These are phyloP conservation scores for Candida anglica DNA, from an alignment of 805 yeast species.

Conservation along the genomic window DNA sequence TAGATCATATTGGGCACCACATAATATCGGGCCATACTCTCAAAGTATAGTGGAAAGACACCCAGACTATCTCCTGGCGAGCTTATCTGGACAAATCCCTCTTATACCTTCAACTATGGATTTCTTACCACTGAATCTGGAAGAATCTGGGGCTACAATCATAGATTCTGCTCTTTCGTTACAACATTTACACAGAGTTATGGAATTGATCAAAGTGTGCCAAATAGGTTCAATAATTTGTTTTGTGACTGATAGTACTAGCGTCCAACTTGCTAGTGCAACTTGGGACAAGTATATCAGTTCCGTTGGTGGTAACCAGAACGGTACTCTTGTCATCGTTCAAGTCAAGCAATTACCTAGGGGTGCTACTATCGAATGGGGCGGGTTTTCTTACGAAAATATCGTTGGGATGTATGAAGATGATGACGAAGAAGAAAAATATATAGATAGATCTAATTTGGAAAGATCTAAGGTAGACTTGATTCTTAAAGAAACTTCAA, in stretches of 20 bases:
- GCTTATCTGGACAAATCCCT: conserved; percentile 89
- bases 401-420: conserved; percentile 33
- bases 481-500: background rate
- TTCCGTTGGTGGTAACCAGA: conserved; percentile 12
- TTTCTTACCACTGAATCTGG: background rate
- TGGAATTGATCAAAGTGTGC: conserved; percentile 45
- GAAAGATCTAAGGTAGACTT: background rate
- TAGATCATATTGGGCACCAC: conserved; percentile 96
- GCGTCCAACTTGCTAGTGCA: conserved; percentile 25
- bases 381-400: conserved; percentile 52
- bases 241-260: conserved; percentile 39
- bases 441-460: background rate
- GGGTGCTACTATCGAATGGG: conserved; percentile 70
- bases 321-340: conserved; percentile 43
- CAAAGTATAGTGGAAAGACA: conserved; percentile 59
- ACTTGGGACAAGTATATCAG: conserved; percentile 45
- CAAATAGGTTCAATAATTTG: conserved; percentile 50
- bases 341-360: conserved; percentile 59
- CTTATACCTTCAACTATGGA: conserved; percentile 68
- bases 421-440: conserved; percentile 31
- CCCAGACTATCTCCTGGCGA: conserved; percentile 42
- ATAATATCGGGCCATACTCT: conserved; percentile 96
- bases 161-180: conserved; percentile 50
- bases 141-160: background rate
- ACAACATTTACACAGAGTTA: conserved; percentile 70